These are phyloP conservation scores for Tricholoma saponaceum DNA, from an alignment of 768 basidiomycete species.

Conservation along the genomic window DNA sequence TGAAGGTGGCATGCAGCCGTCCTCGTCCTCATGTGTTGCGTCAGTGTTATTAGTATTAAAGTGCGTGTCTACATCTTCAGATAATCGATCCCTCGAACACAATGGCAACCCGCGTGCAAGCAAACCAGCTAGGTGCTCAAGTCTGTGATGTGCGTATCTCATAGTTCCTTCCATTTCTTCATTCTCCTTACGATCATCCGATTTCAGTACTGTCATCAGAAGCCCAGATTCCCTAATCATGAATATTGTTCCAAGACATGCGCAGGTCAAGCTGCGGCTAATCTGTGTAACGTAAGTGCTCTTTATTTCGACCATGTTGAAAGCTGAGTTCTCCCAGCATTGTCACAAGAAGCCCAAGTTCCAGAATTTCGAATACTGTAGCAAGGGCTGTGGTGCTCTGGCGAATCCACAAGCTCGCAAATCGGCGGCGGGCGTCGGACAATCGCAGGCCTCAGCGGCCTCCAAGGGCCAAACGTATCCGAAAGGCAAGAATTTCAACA, in stretches of 20 bases:
- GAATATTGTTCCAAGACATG: conserved; percentile 54
- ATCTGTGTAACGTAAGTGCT: conserved; percentile 38
- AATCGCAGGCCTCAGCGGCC: conserved; percentile 7
- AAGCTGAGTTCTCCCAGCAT: conserved; percentile 25
- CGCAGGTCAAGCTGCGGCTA: conserved; percentile 34
- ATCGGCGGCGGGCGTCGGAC: conserved; percentile 2
- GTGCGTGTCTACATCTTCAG: neutral
- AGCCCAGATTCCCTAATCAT: conserved; percentile 42
- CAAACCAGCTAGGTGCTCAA: conserved; percentile 20
- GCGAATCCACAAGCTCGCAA: conserved; percentile 31
- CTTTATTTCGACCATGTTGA: neutral
- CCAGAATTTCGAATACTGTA: conserved; percentile 56
- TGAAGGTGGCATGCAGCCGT: neutral
- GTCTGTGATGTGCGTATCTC: conserved; percentile 36
- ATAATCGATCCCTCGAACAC: conserved; percentile 2
- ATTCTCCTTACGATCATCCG: neutral
- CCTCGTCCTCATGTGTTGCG: conserved; percentile 1
- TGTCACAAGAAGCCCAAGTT: conserved; percentile 61
- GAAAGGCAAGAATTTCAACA: conserved; percentile 13
- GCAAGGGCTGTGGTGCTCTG: conserved; percentile 56
- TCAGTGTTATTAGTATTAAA: conserved; percentile 8
- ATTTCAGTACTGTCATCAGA: conserved; percentile 45
- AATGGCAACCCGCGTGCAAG: conserved; percentile 10
- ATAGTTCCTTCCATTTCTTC: neutral
- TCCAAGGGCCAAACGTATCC: conserved; percentile 7